Evolutionary conservation across 2,329 filamentous ascomycete genomes (phyloP), one percentile per base, ranked within the genome.

Genomic region (Trichoderma cornu-damae): DNA sequence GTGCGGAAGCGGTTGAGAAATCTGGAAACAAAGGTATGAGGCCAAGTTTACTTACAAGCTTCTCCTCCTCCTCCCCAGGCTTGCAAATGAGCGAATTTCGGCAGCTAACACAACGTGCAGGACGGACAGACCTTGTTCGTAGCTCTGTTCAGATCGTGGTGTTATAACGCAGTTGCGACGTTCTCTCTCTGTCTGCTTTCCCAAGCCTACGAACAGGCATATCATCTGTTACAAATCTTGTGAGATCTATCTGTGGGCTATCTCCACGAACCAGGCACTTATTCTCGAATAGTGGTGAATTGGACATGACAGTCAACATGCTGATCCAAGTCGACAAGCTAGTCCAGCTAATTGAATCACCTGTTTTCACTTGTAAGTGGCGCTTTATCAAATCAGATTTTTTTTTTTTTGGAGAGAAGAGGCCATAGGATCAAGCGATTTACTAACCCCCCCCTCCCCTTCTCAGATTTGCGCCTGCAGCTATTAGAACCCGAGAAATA

Each of bases 221-320:
- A 97, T 68, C 90, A 97, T 69, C 79, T 99, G 14, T 78, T 99
- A 16, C 92, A 96, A 68, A 94, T 97, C 47, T 96, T 99, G 89
- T 95, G 71, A 66, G 85, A 71, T 59, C 11, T 20, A 11, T 57
- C 14, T 5, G 14, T 43, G 14, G 30, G 26, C 3, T 4, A 5
- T 8, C 14, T 20, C 11, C 2, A 4, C 20, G 16, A 14, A 18
- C 6, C 4, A 14, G 30, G 24, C 34, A 24, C 60, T 65, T 18
- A 65, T 52, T 30, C 11, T 14, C 40, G 16, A n/a, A 8, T 62
- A 96, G 90, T 72, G 94, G 90, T 59, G 94, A 99, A 67, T 79
- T 99, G 48, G 94, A 99, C 71, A 97, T 99, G 90, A 97, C 93
- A 0, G 94, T 99, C 65, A 96, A 96, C 66, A 96, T 96, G 73